Conservation (phyloP, 78 protist genomes). For the Guillardia theta region DNA sequence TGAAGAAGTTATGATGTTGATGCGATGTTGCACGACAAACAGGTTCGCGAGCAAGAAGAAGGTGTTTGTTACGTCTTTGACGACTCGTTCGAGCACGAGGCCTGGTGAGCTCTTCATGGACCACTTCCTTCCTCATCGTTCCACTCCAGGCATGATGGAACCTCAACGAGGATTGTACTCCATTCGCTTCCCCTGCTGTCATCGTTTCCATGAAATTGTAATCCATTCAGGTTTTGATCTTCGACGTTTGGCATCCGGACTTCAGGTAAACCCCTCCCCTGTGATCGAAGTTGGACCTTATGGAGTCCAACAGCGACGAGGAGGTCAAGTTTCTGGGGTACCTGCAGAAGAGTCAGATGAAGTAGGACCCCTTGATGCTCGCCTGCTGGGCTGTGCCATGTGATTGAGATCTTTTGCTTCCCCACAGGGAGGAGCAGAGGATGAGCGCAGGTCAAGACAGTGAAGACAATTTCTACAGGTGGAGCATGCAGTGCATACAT, state of each 20-base stretch:
- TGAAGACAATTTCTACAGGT: background rate
- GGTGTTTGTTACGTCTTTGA: constrained; percentile 19
- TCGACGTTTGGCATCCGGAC: constrained; percentile 58
- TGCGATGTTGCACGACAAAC: background rate
- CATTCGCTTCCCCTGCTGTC: background rate
- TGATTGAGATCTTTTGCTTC: background rate
- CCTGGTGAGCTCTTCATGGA: background rate
- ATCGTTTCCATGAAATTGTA: background rate
- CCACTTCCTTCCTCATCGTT: background rate
- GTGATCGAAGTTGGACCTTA: no score
- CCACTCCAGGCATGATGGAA: background rate
- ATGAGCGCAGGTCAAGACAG: background rate
- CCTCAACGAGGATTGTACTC: no score
- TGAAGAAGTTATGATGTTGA: background rate
- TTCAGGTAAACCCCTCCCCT: no score
- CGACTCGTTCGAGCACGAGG: constrained; percentile 51
- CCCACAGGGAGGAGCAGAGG: background rate
- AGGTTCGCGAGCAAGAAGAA: background rate
- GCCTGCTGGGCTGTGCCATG: background rate
- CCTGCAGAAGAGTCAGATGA: constrained; percentile 38
- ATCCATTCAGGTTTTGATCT: background rate
- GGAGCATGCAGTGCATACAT: background rate
- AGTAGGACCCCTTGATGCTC: background rate
- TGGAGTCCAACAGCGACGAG: no score
- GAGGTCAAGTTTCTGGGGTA: constrained; percentile 41